Evolutionary conservation across 1,284 basidiomycete species (phyloP).

Genomic region (Heterobasidion parviporum): DNA sequence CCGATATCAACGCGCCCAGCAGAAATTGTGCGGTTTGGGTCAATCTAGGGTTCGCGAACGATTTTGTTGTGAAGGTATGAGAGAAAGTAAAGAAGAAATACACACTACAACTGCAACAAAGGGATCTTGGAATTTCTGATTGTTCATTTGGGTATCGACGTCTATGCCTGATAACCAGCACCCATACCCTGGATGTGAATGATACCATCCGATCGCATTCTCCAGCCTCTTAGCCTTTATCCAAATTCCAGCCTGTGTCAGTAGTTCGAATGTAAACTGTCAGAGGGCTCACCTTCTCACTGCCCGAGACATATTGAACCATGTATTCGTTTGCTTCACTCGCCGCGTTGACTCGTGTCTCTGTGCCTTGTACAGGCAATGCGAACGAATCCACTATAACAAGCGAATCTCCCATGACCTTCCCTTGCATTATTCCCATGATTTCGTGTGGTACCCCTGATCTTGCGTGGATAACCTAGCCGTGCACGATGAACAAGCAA

Average conservation of each 20-base stretch:
- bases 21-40: constrained; percentile 96
- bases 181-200: constrained; percentile 95
- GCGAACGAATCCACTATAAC: constrained; percentile 97
- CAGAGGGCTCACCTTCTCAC: constrained; percentile 57
- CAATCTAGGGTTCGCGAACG: constrained; percentile 53
- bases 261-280: not conserved
- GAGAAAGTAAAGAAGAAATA: constrained; percentile 10
- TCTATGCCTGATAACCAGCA: constrained; percentile 98
- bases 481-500: not conserved
- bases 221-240: constrained; percentile 73
- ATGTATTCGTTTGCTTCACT: constrained; percentile 98
- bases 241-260: not conserved
- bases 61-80: not conserved
- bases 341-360: constrained; percentile 95
- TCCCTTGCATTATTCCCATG: constrained; percentile 99
- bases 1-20: constrained; percentile 98
- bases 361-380: constrained; percentile 96
- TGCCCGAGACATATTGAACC: constrained; percentile 85
- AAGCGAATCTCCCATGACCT: constrained; percentile 79
- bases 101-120: constrained; percentile 94
- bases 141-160: constrained; percentile 91
- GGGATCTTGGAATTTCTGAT: constrained; percentile 92
- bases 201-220: constrained; percentile 97
- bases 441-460: constrained; percentile 98
- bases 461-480: constrained; percentile 91